Evolutionary conservation across 164 flowering plant genomes (phyloP).

Genomic region (Berberis thunbergii): DNA sequence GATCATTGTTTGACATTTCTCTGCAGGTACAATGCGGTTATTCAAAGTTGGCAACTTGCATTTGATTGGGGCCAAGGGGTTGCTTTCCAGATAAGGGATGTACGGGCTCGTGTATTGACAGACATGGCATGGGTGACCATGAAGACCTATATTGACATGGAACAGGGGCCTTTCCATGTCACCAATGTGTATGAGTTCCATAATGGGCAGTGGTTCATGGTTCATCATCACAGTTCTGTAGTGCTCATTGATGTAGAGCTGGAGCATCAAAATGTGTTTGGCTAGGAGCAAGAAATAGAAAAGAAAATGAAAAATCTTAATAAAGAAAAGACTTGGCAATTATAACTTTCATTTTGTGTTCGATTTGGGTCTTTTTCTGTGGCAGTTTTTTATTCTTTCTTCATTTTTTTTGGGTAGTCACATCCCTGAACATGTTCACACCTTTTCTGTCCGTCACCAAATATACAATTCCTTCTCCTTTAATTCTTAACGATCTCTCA

Average conservation of each 20-base stretch:
- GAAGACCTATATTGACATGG: slow-evolving; percentile 50
- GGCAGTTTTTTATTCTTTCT: too few relatives aligned
- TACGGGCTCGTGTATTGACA: slow-evolving; percentile 60
- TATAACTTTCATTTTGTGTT: not conserved
- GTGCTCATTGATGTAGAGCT: slow-evolving; percentile 30
- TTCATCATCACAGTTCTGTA: slow-evolving; percentile 83
- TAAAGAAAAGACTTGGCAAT: not conserved
- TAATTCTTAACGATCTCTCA: too few relatives aligned
- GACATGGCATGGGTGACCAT: slow-evolving; percentile 97
- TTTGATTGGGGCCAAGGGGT: slow-evolving; percentile 55
- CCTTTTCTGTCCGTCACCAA: too few relatives aligned
- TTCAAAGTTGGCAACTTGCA: slow-evolving; percentile 68
- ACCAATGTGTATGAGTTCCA: slow-evolving; percentile 84
- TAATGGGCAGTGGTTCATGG: slow-evolving; percentile 77
- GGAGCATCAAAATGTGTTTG: slow-evolving; percentile 35
- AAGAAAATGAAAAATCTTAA: not conserved
- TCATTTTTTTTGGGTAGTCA: too few relatives aligned
- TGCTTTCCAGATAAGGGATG: slow-evolving; percentile 70
- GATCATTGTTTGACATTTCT: not conserved
- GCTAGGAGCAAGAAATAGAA: not conserved
- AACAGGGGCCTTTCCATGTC: slow-evolving; percentile 57
- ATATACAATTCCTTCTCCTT: too few relatives aligned
- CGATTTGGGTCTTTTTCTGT: too few relatives aligned
- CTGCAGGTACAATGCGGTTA: slow-evolving; percentile 64
- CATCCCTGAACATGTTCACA: too few relatives aligned